A percentile compares a stretch with the other conserved stretches of the same genome.
These are phyloP conservation scores for Pseudonectria buxi DNA, from an alignment of 2,329 filamentous ascomycete genomes.

Conservation along the genomic window DNA sequence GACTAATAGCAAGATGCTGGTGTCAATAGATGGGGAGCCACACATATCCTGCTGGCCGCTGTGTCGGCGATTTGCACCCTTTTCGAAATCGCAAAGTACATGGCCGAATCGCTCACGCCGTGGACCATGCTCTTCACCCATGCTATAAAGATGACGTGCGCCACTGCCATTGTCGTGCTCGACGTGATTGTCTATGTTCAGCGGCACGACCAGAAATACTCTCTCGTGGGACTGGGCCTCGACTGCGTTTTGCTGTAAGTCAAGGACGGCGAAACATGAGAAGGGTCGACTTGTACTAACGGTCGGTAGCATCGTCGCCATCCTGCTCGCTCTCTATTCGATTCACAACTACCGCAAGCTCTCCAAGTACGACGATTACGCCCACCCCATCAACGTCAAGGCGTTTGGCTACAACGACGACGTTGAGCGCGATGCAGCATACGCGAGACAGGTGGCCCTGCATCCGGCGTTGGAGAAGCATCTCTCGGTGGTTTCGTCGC, in stretches of 20 bases:
- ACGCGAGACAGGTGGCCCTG: slow-evolving; percentile 11
- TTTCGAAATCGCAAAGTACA: slow-evolving; percentile 40
- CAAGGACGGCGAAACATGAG: background rate
- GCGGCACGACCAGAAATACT: slow-evolving; percentile 40
- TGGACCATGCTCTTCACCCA: slow-evolving; percentile 47
- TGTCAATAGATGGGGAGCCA: slow-evolving; percentile 44
- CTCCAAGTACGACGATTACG: slow-evolving; percentile 43
- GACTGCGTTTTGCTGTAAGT: slow-evolving; percentile 44
- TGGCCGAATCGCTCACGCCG: slow-evolving; percentile 46
- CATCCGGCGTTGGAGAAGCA: slow-evolving; percentile 23
- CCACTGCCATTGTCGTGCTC: slow-evolving; percentile 40
- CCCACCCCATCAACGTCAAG: slow-evolving; percentile 43
- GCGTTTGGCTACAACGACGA: slow-evolving; percentile 38
- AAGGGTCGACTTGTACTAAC: slow-evolving; percentile 1
- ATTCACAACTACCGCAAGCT: slow-evolving; percentile 41
- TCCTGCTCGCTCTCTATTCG: slow-evolving; percentile 41
- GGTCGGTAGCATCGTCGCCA: slow-evolving; percentile 26
- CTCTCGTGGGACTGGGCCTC: slow-evolving; percentile 40
- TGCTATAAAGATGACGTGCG: slow-evolving; percentile 42
- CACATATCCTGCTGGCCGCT: slow-evolving; percentile 44
- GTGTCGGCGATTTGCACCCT: slow-evolving; percentile 40
- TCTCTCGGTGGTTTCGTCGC: slow-evolving; percentile 19
- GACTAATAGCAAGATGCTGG: slow-evolving; percentile 2
- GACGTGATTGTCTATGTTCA: slow-evolving; percentile 46
- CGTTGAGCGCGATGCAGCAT: slow-evolving; percentile 21